Percentiles rank a stretch among this genome's conserved stretches.
These are phyloP conservation scores for Eutrema yunnanense DNA, from an alignment of 345 rosid species.

Conservation along the genomic window DNA sequence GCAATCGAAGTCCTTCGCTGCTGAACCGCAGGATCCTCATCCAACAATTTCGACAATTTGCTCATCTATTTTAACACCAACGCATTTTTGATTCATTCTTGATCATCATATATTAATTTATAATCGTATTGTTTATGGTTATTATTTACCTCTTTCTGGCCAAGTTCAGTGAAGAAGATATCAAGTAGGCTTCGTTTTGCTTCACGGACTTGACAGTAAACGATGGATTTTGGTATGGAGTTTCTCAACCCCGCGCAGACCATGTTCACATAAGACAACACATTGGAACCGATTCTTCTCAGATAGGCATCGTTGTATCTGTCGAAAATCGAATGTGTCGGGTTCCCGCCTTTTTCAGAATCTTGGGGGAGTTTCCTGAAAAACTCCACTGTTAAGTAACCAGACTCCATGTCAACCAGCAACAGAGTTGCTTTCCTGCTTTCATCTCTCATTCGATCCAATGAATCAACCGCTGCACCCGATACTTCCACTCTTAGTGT, in stretches of 20 bases:
- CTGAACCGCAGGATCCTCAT: conserved; percentile 85
- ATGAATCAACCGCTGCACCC: conserved; percentile 70
- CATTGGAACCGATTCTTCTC: conserved; percentile 74
- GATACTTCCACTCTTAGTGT: conserved; percentile 79
- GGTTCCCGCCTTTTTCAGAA: conserved; percentile 93
- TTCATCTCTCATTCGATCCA: conserved; percentile 90
- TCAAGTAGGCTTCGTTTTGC: conserved; percentile 91
- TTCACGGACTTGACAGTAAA: conserved; percentile 91
- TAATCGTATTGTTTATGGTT: not conserved
- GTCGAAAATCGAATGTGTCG: conserved; percentile 82
- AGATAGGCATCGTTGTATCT: conserved; percentile 87
- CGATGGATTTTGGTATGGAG: conserved; percentile 88
- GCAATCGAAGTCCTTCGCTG: conserved; percentile 63
- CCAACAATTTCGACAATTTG: conserved; percentile 53
- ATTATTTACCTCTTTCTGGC: conserved; percentile 62
- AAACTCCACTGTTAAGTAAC: conserved; percentile 90
- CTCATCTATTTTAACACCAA: conserved; percentile 37
- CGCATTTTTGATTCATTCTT: not conserved
- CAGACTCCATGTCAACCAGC: conserved; percentile 90
- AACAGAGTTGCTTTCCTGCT: conserved; percentile 83
- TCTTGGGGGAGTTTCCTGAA: conserved; percentile 97
- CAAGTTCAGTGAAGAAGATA: conserved; percentile 78
- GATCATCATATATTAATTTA: not conserved
- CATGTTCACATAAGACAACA: conserved; percentile 75
- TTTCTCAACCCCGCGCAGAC: conserved; percentile 71